Conservation (phyloP, 164 flowering plant species). For the Liriodendron chinense region DNA sequence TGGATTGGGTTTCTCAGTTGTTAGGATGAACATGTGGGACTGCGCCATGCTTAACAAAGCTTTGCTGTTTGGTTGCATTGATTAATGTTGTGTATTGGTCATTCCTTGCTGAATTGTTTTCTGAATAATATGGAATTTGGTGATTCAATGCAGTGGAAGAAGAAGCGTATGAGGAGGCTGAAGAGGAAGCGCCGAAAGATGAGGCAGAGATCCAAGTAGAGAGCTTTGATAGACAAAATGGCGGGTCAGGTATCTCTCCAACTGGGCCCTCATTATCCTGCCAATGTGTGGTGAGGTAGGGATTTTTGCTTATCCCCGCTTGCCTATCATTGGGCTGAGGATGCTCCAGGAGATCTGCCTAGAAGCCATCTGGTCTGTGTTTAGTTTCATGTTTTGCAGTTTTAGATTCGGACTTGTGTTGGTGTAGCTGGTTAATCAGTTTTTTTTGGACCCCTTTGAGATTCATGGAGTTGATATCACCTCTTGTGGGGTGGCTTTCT, state of each 20-base stretch:
- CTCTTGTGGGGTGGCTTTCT: no score
- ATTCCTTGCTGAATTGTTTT: neutral
- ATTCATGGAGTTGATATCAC: no score
- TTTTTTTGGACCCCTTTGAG: no score
- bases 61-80: neutral
- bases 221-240: neutral
- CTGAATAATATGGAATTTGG: neutral
- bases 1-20: no score
- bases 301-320: neutral
- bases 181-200: constrained; percentile 39
- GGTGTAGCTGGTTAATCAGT: no score
- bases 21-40: no score
- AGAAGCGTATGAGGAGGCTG: constrained; percentile 38
- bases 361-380: neutral
- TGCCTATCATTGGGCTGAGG: neutral
- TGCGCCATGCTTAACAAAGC: no score
- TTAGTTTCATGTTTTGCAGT: neutral
- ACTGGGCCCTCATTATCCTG: neutral
- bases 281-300: neutral
- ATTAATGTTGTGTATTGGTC: neutral
- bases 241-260: neutral
- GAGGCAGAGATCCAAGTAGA: constrained; percentile 39
- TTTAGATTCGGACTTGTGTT: no score
- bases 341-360: neutral
- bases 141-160: constrained; percentile 29